These are phyloP conservation scores for Larix kaempferi DNA, from an alignment of 75 land plant species.

Conservation along the genomic window DNA sequence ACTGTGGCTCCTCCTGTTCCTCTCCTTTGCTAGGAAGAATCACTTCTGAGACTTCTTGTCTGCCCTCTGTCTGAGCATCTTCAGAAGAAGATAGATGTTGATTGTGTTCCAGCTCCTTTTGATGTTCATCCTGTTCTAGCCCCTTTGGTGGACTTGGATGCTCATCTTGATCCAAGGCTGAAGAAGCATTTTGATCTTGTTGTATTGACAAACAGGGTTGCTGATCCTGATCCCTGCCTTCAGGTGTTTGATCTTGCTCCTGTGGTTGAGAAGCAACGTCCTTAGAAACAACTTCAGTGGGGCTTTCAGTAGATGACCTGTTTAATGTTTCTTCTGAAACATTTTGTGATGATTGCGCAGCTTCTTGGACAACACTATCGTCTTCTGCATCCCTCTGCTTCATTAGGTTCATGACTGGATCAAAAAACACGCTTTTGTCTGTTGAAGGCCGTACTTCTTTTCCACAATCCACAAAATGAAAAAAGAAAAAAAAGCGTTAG, in stretches of 20 bases:
- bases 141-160: conserved; percentile 4
- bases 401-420: conserved; percentile 54
- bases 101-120: background rate
- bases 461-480: conserved; percentile 15
- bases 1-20: background rate
- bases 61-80: background rate
- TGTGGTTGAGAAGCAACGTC: conserved; percentile 3
- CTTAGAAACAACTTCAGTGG: background rate
- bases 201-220: background rate
- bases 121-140: background rate
- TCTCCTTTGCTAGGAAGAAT: background rate
- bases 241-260: conserved; percentile 8
- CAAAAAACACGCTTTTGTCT: conserved; percentile 40
- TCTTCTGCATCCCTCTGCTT: conserved; percentile 35
- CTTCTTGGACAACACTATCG: conserved; percentile 20
- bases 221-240: conserved; percentile 8
- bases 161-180: conserved; percentile 8
- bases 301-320: conserved; percentile 7
- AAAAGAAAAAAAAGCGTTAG: background rate
- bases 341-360: conserved; percentile 17
- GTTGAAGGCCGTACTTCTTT: conserved; percentile 42
- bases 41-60: background rate
- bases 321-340: conserved; percentile 15
- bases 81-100: background rate
- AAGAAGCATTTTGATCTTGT: background rate